Conservation (phyloP, 352 stramenopile genomes). For the Pythium volutum region DNA sequence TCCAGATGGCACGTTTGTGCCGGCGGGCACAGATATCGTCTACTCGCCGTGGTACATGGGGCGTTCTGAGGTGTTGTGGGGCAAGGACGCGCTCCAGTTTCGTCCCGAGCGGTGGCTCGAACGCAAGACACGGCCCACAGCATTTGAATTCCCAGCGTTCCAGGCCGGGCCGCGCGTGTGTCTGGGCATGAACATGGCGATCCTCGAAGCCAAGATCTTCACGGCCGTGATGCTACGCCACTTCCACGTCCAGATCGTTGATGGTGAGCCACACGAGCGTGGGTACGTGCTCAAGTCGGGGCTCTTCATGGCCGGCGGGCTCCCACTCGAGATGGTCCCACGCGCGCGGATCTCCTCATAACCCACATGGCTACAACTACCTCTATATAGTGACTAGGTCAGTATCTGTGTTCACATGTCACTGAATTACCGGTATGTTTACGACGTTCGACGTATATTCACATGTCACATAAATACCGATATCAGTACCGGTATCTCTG, state of each 20-base stretch:
- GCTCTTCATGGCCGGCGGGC: conserved; percentile 47
- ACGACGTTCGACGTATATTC: too few relatives aligned
- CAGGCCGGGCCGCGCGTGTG: conserved; percentile 65
- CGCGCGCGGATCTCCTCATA: conserved; percentile 19
- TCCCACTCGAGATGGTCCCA: conserved; percentile 44
- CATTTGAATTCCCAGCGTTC: conserved; percentile 74
- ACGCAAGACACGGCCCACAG: conserved; percentile 47
- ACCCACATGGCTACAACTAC: conserved; percentile 12
- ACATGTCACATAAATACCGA: too few relatives aligned
- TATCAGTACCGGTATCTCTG: not conserved
- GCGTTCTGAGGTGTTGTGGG: conserved; percentile 49
- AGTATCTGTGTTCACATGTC: conserved; percentile 12
- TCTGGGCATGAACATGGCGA: conserved; percentile 68
- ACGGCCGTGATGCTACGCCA: conserved; percentile 42
- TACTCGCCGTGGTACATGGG: conserved; percentile 83
- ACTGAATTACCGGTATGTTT: conserved; percentile 11
- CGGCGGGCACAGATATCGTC: conserved; percentile 52
- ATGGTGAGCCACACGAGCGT: conserved; percentile 37
- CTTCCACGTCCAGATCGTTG: conserved; percentile 44
- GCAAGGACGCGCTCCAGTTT: conserved; percentile 45
- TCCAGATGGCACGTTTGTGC: conserved; percentile 70
- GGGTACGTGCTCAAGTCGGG: conserved; percentile 53
- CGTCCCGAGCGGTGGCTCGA: conserved; percentile 71
- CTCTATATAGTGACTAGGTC: conserved; percentile 1
- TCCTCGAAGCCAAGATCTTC: conserved; percentile 66